Conservation (phyloP, 2,329 filamentous ascomycete genomes). For the Aspergillus candidus region DNA sequence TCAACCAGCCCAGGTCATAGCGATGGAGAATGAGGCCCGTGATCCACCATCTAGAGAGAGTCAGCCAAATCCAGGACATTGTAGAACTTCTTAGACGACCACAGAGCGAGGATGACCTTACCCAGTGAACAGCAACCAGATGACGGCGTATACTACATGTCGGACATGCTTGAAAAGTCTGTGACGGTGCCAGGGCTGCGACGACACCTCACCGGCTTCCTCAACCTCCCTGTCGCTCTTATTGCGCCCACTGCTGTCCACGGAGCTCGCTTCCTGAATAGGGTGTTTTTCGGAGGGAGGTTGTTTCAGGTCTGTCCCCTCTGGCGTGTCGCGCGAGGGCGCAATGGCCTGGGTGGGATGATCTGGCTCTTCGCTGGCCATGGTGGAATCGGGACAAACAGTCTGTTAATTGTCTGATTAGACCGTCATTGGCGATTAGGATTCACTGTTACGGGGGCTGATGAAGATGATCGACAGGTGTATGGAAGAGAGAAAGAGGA, state of each 20-base stretch:
- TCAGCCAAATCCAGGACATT: slow-evolving; percentile 9
- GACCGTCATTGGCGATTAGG: too few relatives aligned
- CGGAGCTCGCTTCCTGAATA: slow-evolving; percentile 22
- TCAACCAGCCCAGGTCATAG: slow-evolving; percentile 69
- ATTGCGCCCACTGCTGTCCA: slow-evolving; percentile 35
- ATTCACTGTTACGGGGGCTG: too few relatives aligned
- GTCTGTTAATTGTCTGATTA: too few relatives aligned
- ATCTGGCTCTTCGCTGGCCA: too few relatives aligned
- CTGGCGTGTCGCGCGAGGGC: too few relatives aligned
- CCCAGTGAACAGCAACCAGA: slow-evolving; percentile 50
- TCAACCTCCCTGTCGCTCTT: slow-evolving; percentile 33
- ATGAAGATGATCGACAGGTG: too few relatives aligned
- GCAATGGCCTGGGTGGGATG: too few relatives aligned
- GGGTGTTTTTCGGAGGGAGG: too few relatives aligned
- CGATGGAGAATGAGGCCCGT: slow-evolving; percentile 66
- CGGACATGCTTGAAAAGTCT: slow-evolving; percentile 21
- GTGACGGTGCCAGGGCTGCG: slow-evolving; percentile 22
- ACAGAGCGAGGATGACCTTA: slow-evolving; percentile 25
- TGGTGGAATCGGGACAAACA: too few relatives aligned
- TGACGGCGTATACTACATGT: slow-evolving; percentile 41
- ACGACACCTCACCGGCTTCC: slow-evolving; percentile 33
- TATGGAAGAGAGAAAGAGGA: too few relatives aligned
- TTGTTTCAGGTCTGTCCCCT: too few relatives aligned
- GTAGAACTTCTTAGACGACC: background rate
- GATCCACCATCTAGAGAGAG: slow-evolving; percentile 62